phyloP scores from a whole-genome alignment of 306 rosid species.

The Purshia tridentata region DNA sequence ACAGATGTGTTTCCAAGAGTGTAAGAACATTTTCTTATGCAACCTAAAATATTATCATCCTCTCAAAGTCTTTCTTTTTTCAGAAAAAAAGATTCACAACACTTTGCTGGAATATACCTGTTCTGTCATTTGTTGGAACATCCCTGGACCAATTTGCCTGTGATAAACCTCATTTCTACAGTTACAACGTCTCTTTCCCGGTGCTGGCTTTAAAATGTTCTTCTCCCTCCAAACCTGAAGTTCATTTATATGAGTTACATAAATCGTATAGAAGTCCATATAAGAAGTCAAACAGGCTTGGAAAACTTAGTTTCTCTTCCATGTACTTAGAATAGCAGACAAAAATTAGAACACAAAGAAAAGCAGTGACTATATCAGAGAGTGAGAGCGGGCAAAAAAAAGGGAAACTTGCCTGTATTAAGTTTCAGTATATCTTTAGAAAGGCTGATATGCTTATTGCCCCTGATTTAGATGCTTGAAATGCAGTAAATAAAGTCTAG shows the following conservation, averaged over 20 bases:
- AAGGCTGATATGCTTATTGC: background rate
- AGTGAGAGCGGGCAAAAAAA: background rate
- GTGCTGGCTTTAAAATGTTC: conserved; percentile 79
- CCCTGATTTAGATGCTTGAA: background rate
- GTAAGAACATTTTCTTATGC: background rate
- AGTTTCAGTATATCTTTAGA: background rate
- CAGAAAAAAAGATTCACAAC: background rate
- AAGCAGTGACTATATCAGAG: background rate
- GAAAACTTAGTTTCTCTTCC: background rate
- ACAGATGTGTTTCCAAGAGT: background rate
- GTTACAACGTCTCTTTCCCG: conserved; percentile 94
- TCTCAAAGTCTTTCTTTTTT: background rate
- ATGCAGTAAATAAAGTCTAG: background rate
- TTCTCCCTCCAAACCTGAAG: conserved; percentile 97
- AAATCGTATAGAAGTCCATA: conserved; percentile 6
- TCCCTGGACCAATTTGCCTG: conserved; percentile 97
- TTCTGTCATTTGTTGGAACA: conserved; percentile 99
- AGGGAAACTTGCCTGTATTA: background rate
- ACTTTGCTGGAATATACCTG: conserved; percentile 50
- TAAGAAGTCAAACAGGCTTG: background rate
- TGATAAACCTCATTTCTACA: conserved; percentile 97
- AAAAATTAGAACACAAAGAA: background rate
- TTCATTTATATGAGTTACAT: conserved; percentile 14
- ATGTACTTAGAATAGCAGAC: background rate
- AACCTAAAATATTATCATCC: background rate